Base-by-base conservation (phyloP, 83 land plant species). In the Thuja plicata region DNA sequence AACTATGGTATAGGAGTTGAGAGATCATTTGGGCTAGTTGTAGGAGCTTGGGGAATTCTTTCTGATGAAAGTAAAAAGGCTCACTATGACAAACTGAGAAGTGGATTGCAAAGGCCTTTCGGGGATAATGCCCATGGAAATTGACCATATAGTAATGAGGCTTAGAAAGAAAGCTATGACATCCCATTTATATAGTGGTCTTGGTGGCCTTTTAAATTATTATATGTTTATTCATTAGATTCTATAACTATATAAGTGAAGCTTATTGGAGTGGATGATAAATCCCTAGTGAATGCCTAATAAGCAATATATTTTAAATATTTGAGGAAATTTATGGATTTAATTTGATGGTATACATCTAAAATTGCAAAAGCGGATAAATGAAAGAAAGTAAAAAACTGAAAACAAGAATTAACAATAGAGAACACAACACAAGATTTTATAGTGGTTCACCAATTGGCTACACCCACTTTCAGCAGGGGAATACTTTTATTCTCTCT, bases 31-130 rank as follows among this genome's bases (percentile, higher is more conserved):
- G 38, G 84, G 27, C 35, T 74, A 41, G 50, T 89, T 30, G 54
- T 88, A 54, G 87, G 66, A 89, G 88, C 88, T n/a, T 89, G 86
- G 87, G 30, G 43, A 12, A 13, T 89, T 35, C 89, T 89, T 40
- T 88, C 89, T 2, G 77, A 89, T 89, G 52, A 83, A 34, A 30
- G 41, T 34, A 89, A 38, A n/a, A 89, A 41, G 41, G 27, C 30
- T 38, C n/a, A 37, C 2, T 66, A 89, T 84, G 88, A 66, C 40
- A n/a, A 35, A 24, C 27, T 27, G 77, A 79, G 40, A 40, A 34
- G 12, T 5, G 30, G 46, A 2, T 38, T 45, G 34, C n/a, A 17
- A 17, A 87, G 24, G 38, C 55, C 57, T 12, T 21, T 40, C 38
- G 43, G 41, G 43, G 84, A 30, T 41, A 24, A 21, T 40, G 24